A percentile compares a stretch with the other conserved stretches of the same genome.
Conservation (phyloP, 2,329 filamentous ascomycete genomes). For the Fusarium aywerte region DNA sequence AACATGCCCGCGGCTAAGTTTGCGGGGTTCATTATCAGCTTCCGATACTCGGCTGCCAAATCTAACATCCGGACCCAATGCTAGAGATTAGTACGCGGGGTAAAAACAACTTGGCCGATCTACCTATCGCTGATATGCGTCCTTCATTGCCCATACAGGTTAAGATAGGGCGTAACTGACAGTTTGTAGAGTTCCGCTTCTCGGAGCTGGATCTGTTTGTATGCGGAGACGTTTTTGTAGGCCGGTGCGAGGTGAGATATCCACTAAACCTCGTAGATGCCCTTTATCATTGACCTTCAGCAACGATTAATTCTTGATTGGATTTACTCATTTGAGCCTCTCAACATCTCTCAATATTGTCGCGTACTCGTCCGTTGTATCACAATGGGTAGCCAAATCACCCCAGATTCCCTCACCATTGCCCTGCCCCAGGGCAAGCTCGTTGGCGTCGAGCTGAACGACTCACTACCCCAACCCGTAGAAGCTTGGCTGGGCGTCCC, state of each 20-base stretch:
- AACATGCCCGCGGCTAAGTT: not conserved
- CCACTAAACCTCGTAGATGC: not conserved
- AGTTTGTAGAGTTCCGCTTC: slow-evolving; percentile 4
- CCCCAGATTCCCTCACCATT: slow-evolving; percentile 21
- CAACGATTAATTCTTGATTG: not conserved
- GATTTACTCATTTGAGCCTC: not conserved
- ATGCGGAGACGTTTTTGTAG: slow-evolving; percentile 24
- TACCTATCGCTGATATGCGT: not conserved
- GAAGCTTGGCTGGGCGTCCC: slow-evolving; percentile 61
- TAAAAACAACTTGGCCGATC: slow-evolving; percentile 15
- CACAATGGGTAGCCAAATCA: slow-evolving; percentile 32
- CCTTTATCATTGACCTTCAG: not conserved
- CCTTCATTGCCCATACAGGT: not conserved
- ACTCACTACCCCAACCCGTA: slow-evolving; percentile 43
- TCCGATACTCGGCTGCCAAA: slow-evolving; percentile 24
- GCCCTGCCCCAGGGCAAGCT: slow-evolving; percentile 39
- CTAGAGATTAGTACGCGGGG: slow-evolving; percentile 15
- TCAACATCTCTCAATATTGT: not conserved
- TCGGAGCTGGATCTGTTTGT: slow-evolving; percentile 7
- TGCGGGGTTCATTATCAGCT: slow-evolving; percentile 7
- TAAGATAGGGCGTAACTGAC: not conserved
- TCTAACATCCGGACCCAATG: slow-evolving; percentile 15
- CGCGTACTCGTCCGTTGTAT: not conserved
- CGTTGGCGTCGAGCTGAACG: slow-evolving; percentile 32
- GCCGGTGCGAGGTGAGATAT: slow-evolving; percentile 9